Conservation (phyloP, 2,329 filamentous ascomycete genomes). For the Ustulina deusta region DNA sequence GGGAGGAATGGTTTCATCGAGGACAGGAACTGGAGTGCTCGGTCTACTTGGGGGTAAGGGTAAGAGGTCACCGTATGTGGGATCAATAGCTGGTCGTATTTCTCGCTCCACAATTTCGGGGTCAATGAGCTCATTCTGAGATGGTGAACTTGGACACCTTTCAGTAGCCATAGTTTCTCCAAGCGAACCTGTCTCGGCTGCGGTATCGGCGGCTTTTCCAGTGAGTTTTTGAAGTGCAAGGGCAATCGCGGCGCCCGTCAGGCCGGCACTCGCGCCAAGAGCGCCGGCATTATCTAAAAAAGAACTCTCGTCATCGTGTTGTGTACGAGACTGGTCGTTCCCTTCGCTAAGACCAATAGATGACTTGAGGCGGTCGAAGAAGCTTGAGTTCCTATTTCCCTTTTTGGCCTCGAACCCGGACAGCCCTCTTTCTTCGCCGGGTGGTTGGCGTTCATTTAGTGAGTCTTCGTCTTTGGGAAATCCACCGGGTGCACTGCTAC, state of each 20-base stretch:
- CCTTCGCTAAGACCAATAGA: slow-evolving; percentile 53
- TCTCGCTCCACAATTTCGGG: slow-evolving; percentile 69
- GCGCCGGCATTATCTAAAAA: slow-evolving; percentile 80
- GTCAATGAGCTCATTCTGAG: slow-evolving; percentile 59
- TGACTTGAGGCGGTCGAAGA: slow-evolving; percentile 63
- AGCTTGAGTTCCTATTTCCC: slow-evolving; percentile 57
- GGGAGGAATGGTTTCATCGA: slow-evolving; percentile 58
- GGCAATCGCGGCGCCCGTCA: slow-evolving; percentile 63
- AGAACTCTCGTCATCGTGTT: slow-evolving; percentile 64
- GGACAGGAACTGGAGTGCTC: slow-evolving; percentile 58
- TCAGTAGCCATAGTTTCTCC: slow-evolving; percentile 42
- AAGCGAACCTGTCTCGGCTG: slow-evolving; percentile 55
- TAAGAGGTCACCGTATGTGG: slow-evolving; percentile 73
- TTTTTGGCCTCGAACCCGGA: slow-evolving; percentile 52
- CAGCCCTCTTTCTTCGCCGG: not conserved
- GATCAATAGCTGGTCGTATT: slow-evolving; percentile 75
- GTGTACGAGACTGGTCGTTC: slow-evolving; percentile 47
- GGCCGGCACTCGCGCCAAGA: slow-evolving; percentile 76
- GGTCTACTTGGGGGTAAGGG: slow-evolving; percentile 72
- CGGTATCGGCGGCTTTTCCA: slow-evolving; percentile 61
- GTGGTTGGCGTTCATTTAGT: slow-evolving; percentile 45
- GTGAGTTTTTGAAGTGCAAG: slow-evolving; percentile 56
- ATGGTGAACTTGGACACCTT: slow-evolving; percentile 40
- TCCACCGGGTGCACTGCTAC: slow-evolving; percentile 53
- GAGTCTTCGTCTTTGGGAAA: slow-evolving; percentile 50